Conservation (phyloP, 2,329 filamentous ascomycete genomes). For the Chrysoporthe deuterocubensis region DNA sequence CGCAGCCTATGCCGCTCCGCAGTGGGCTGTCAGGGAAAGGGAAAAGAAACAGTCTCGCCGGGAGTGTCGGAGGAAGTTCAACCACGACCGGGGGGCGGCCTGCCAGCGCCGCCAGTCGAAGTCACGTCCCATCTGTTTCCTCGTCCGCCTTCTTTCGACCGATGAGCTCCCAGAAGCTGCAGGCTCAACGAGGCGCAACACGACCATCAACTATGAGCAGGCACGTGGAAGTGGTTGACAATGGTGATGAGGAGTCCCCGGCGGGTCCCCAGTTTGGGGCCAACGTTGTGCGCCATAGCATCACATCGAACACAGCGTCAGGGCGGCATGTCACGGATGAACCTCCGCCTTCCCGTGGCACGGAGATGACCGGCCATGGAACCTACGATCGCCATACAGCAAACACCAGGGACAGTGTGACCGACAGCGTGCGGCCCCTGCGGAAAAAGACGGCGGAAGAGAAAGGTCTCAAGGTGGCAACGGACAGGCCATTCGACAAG, state of each 20-base stretch:
- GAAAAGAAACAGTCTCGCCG: constrained; percentile 46
- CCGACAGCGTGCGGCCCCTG: constrained; percentile 80
- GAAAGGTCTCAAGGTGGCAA: constrained; percentile 58
- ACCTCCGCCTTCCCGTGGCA: constrained; percentile 38
- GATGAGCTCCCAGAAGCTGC: constrained; percentile 94
- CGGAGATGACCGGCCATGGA: constrained; percentile 61
- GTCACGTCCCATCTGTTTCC: constrained; percentile 86
- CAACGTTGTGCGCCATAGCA: constrained; percentile 36
- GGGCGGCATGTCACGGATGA: constrained; percentile 20
- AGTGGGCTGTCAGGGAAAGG: constrained; percentile 52
- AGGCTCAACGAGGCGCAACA: constrained; percentile 77
- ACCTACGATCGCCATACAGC: constrained; percentile 75
- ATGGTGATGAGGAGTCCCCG: constrained; percentile 10
- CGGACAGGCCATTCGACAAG: constrained; percentile 61
- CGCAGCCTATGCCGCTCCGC: constrained; percentile 60
- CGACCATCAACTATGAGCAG: constrained; percentile 50
- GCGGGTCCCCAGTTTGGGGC: constrained; percentile 21
- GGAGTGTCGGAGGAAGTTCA: constrained; percentile 42
- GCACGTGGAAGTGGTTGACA: constrained; percentile 32
- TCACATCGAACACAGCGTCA: constrained; percentile 37
- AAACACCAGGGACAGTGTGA: constrained; percentile 76
- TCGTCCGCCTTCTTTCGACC: constrained; percentile 93
- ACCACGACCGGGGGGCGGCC: constrained; percentile 56
- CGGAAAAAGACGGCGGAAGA: constrained; percentile 51
- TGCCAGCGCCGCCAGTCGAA: constrained; percentile 73